Percentiles rank a stretch among this genome's conserved stretches.
These are phyloP conservation scores for Naegleria lovaniensis DNA, from an alignment of 208 protist genomes.

Conservation along the genomic window DNA sequence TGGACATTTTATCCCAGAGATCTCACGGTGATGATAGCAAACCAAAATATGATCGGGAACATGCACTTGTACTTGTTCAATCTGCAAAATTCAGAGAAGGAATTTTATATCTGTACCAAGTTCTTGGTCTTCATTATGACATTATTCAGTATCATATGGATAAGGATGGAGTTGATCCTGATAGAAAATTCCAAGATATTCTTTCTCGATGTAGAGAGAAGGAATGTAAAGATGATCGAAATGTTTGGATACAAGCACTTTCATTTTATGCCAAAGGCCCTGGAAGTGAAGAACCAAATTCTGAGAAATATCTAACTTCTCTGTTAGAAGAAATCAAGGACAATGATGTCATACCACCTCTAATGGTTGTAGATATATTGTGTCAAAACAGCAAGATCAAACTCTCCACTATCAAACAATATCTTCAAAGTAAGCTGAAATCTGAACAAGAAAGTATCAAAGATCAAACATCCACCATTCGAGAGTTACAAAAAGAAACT, in stretches of 20 bases:
- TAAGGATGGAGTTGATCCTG: conserved; percentile 49
- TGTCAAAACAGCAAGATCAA: conserved; percentile 42
- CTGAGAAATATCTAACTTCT: conserved; percentile 35
- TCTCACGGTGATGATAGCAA: conserved; percentile 55
- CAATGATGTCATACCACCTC: conserved; percentile 71
- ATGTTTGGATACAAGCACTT: conserved; percentile 75
- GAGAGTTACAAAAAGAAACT: conserved; percentile 17
- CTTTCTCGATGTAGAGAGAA: background rate
- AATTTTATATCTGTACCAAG: conserved; percentile 74
- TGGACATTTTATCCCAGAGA: conserved; percentile 10
- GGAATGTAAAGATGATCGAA: background rate
- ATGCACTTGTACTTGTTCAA: conserved; percentile 75
- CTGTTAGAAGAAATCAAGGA: conserved; percentile 69
- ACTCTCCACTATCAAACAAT: conserved; percentile 71
- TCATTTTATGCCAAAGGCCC: conserved; percentile 57
- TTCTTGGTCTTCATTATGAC: conserved; percentile 62
- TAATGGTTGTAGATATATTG: conserved; percentile 82
- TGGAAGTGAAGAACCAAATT: conserved; percentile 45
- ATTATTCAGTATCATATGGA: conserved; percentile 79
- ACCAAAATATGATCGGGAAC: conserved; percentile 72
- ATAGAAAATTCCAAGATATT: conserved; percentile 35
- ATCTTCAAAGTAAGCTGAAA: conserved; percentile 59
- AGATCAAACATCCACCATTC: background rate
- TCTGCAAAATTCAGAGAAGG: conserved; percentile 73
- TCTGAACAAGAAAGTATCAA: conserved; percentile 36